These are phyloP conservation scores for Fusarium nodosum DNA, from an alignment of 2,329 filamentous ascomycete genomes.

Conservation along the genomic window DNA sequence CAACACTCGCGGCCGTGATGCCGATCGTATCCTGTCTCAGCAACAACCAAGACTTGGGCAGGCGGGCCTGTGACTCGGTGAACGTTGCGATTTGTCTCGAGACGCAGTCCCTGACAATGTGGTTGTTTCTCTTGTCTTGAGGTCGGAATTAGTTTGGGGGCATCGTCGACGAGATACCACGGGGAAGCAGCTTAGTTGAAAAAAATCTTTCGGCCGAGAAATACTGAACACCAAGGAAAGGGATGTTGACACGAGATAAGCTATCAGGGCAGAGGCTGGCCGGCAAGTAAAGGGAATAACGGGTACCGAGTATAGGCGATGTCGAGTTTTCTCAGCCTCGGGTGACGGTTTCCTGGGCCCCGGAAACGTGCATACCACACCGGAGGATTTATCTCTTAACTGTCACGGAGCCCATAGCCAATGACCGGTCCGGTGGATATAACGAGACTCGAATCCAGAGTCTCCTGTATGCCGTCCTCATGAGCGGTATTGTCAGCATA, in stretches of 20 bases:
- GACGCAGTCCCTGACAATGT: conserved; percentile 6
- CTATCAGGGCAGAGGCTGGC: not conserved
- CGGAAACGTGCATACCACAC: conserved; percentile 25
- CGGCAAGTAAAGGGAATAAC: conserved; percentile 13
- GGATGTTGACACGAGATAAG: not conserved
- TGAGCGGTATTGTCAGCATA: conserved; percentile 7
- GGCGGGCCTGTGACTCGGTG: conserved; percentile 41
- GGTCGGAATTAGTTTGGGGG: not conserved
- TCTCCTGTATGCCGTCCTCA: not conserved
- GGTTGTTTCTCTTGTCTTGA: not conserved
- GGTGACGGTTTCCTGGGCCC: conserved; percentile 26
- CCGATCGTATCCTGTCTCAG: conserved; percentile 43
- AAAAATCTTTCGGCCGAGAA: conserved; percentile 19
- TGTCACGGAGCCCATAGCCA: not conserved
- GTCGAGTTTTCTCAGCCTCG: conserved; percentile 14
- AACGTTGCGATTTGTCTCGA: conserved; percentile 24
- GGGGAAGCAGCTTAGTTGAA: conserved; percentile 12
- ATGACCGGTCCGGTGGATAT: conserved; percentile 20
- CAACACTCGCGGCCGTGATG: conserved; percentile 21
- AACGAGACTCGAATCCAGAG: conserved; percentile 1
- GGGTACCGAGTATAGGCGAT: not conserved
- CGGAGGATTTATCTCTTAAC: conserved; percentile 13
- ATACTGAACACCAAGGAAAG: not conserved
- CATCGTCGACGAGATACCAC: not conserved
- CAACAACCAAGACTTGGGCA: conserved; percentile 24